These are phyloP conservation scores for Goffeauzyma gilvescens DNA, from an alignment of 768 basidiomycete species.

Conservation along the genomic window DNA sequence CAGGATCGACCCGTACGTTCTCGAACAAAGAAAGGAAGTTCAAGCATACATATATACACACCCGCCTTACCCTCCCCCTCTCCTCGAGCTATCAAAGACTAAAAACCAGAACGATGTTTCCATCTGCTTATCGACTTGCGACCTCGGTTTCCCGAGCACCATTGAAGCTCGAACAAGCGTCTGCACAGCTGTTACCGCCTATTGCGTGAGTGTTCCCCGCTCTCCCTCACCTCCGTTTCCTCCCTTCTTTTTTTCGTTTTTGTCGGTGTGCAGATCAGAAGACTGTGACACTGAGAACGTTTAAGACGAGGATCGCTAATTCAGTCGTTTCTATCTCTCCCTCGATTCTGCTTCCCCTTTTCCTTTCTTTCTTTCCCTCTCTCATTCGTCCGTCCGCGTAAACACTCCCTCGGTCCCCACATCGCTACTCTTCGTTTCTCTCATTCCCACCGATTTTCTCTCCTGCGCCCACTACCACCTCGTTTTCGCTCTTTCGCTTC, in stretches of 20 bases:
- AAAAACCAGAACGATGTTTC: constrained; percentile 1
- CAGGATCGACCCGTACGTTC: background rate
- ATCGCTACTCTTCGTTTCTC: too few relatives aligned
- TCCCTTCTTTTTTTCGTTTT: too few relatives aligned
- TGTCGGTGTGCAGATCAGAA: too few relatives aligned
- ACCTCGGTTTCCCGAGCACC: constrained; percentile 8
- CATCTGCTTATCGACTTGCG: background rate
- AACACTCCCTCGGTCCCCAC: background rate
- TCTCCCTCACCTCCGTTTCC: too few relatives aligned
- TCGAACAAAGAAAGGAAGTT: background rate
- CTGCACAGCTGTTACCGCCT: constrained; percentile 57
- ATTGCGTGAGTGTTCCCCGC: constrained; percentile 43
- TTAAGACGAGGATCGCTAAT: background rate
- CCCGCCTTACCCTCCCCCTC: too few relatives aligned
- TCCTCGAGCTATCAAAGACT: too few relatives aligned
- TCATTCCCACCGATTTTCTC: background rate
- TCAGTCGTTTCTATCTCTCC: background rate
- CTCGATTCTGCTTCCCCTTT: background rate
- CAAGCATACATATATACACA: background rate
- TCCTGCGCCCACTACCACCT: too few relatives aligned
- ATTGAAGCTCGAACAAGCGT: constrained; percentile 32
- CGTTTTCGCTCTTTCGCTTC: background rate
- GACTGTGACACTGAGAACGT: too few relatives aligned
- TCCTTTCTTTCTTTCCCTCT: background rate
- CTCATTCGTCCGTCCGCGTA: background rate